Evolutionary conservation across 768 basidiomycete species (phyloP).

Genomic region (Rhodotorula sphaerocarpa): DNA sequence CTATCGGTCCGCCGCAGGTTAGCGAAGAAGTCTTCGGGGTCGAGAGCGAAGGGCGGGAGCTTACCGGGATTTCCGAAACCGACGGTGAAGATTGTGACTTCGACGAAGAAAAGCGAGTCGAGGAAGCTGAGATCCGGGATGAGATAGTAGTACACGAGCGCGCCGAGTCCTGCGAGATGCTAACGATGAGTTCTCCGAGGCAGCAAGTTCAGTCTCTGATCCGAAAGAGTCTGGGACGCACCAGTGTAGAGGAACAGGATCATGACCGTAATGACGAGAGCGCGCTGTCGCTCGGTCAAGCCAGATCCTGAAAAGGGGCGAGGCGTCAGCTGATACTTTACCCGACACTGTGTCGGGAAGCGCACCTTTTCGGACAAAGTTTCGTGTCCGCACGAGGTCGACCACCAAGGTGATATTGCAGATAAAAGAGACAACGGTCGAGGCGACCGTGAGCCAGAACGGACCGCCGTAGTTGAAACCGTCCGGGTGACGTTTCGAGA

Average conservation of each 20-base stretch:
- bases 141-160: slow-evolving; percentile 49
- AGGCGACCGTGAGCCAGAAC: slow-evolving; percentile 65
- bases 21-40: not conserved
- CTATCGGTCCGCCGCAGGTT: not conserved
- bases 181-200: too few species aligned
- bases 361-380: slow-evolving; percentile 49
- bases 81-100: slow-evolving; percentile 60
- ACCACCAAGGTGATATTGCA: slow-evolving; percentile 61
- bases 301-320: slow-evolving; percentile 44
- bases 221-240: too few species aligned
- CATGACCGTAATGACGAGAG: slow-evolving; percentile 68
- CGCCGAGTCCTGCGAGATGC: too few species aligned
- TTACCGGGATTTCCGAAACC: slow-evolving; percentile 25
- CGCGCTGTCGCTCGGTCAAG: slow-evolving; percentile 67
- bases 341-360: not conserved
- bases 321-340: not conserved
- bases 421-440: slow-evolving; percentile 58
- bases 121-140: slow-evolving; percentile 45
- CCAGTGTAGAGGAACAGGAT: slow-evolving; percentile 63
- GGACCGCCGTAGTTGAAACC: slow-evolving; percentile 55
- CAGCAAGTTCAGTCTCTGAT: too few species aligned
- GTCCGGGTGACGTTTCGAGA: slow-evolving; percentile 54
- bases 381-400: slow-evolving; percentile 55
- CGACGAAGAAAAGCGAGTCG: slow-evolving; percentile 46
- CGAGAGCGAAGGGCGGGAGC: not conserved